Evolutionary conservation across 352 stramenopile genomes (phyloP).

Genomic region (Pythium volutum): DNA sequence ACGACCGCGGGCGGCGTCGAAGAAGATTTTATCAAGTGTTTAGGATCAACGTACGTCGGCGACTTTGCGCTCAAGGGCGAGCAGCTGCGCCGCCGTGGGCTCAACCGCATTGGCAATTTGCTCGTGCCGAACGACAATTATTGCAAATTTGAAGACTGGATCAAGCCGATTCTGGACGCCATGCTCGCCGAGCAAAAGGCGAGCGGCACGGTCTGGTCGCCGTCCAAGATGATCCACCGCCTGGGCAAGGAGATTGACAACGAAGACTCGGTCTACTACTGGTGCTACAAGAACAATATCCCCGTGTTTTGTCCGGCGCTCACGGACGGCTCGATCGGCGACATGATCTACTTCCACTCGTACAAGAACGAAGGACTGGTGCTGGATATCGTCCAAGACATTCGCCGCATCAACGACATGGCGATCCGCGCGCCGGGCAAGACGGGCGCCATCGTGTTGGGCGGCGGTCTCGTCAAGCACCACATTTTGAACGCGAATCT

Average conservation of each 20-base stretch:
- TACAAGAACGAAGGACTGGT: slow-evolving; percentile 98
- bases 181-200: slow-evolving; percentile 98
- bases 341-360: slow-evolving; percentile 99
- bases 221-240: slow-evolving; percentile 96
- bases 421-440: slow-evolving; percentile 90
- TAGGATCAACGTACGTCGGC: slow-evolving; percentile 97
- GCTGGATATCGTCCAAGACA: slow-evolving; percentile 97
- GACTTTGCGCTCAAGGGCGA: slow-evolving; percentile 95
- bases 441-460: slow-evolving; percentile 97
- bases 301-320: slow-evolving; percentile 99
- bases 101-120: slow-evolving; percentile 99
- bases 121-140: slow-evolving; percentile 99
- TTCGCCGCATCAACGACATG: slow-evolving; percentile 97
- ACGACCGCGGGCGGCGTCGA: slow-evolving; percentile 90
- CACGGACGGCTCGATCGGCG: slow-evolving; percentile 98
- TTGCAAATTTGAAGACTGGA: slow-evolving; percentile 97
- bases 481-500: slow-evolving; percentile 99
- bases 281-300: slow-evolving; percentile 99
- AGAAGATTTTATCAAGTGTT: slow-evolving; percentile 99
- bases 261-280: slow-evolving; percentile 99
- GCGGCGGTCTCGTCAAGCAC: slow-evolving; percentile 98
- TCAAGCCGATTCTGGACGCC: slow-evolving; percentile 94
- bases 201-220: slow-evolving; percentile 91
- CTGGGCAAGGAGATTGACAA: slow-evolving; percentile 98
- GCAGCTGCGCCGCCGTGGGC: slow-evolving; percentile 92